Conservation (phyloP, 345 rosid genomes). For the Syzygium aqueum region DNA sequence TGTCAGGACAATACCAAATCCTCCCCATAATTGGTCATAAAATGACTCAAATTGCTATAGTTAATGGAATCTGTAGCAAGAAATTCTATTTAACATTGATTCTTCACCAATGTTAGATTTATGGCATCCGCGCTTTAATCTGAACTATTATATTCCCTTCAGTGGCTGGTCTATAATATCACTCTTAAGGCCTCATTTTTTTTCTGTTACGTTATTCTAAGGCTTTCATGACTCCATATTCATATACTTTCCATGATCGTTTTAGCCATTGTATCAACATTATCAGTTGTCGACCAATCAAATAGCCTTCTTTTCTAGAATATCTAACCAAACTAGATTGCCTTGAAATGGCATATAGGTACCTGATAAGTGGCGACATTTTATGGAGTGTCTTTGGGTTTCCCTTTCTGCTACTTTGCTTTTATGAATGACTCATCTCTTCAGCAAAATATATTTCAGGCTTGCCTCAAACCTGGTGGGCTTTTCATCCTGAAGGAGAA, state of each 20-base stretch:
- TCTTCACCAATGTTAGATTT: neutral
- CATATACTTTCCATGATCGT: neutral
- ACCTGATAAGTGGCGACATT: neutral
- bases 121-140: neutral
- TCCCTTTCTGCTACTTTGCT: neutral
- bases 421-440: neutral
- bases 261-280: neutral
- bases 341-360: neutral
- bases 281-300: neutral
- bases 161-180: neutral
- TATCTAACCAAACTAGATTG: neutral
- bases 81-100: neutral
- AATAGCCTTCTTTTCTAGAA: neutral
- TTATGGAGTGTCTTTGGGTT: neutral
- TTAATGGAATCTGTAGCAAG: neutral
- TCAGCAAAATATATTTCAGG: conserved; percentile 26
- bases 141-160: neutral
- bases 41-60: neutral
- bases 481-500: conserved; percentile 84
- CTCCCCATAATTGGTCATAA: neutral
- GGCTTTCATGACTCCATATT: neutral
- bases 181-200: neutral
- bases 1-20: neutral
- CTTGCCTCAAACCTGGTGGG: conserved; percentile 84
- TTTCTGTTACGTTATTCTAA: neutral